Base-by-base conservation (phyloP, 2,329 filamentous ascomycete genomes). In the Penicillium paneum region DNA sequence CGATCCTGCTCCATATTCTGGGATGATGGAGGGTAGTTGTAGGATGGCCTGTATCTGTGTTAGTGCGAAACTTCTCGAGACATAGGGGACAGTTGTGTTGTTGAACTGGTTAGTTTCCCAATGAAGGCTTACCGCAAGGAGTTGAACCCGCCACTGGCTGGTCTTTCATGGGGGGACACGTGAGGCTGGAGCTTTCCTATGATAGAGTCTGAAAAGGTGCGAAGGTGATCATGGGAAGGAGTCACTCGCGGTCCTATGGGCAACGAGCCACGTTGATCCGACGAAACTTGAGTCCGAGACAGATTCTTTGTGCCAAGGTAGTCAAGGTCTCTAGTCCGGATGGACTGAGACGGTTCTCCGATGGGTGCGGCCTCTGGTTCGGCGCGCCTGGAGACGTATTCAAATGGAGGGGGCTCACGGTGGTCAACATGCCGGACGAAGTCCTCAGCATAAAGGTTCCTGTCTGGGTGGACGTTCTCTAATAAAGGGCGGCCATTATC, bases 341-440 rank as follows among this genome's bases (percentile, higher is more conserved):
- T 48, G 6, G 60, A 41, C 39, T 55, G 65, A 32, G 26, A 44
- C 43, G 38, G 44, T 55, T 64, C 63, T 56, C 49, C 54, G 45
- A 49, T 42, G 31, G 56, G 56, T 31, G 21, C 56, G 19, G 53
- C 35, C 32, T 62, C 63, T 31, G 54, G 43, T 43, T 48, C 59
- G 43, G 54, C 15, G 12, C 54, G 64, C 21, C 56, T 65, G 15
- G 53, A 32, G n/a, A 52, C 46, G 36, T 64, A 61, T 29, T 64
- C 63, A 48, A 58, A 44, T 29, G 60, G 59, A 36, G 56, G 50
- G 40, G 59, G 54, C 21, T 67, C 68, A 36, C 62, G 63, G 28
- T 64, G 54, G 48, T 67, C 67, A 63, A 74, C 57, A 34, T 65
- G 64, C 51, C 70, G 70, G 52, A 73, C 66, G 58, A 74, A 73